These are phyloP conservation scores for Hypoxylon subgilvum DNA, from an alignment of 495 filamentous ascomycete species.

Conservation along the genomic window DNA sequence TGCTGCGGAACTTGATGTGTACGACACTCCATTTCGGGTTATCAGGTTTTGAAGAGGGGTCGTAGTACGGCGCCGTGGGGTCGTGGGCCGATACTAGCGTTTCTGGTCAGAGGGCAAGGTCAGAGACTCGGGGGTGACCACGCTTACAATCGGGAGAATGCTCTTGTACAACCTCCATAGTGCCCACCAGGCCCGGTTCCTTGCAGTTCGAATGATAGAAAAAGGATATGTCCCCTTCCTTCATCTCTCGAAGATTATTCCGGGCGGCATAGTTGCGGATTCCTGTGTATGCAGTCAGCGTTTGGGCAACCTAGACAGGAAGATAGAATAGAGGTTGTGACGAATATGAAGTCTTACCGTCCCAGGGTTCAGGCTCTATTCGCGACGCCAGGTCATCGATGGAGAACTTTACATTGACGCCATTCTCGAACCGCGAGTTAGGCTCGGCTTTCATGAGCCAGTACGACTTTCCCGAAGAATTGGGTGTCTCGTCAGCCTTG, in stretches of 20 bases:
- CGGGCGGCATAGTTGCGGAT: constrained; percentile 65
- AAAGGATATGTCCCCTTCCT: constrained; percentile 87
- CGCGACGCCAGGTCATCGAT: constrained; percentile 84
- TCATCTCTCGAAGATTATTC: constrained; percentile 90
- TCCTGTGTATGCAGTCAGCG: constrained; percentile 39
- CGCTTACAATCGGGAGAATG: constrained; percentile 75
- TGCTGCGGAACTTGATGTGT: constrained; percentile 82
- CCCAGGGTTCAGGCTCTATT: constrained; percentile 82
- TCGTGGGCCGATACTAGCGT: constrained; percentile 78
- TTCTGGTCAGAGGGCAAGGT: constrained; percentile 28
- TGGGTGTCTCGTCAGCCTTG: constrained; percentile 3
- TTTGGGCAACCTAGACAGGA: constrained; percentile 15
- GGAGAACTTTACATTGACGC: constrained; percentile 86
- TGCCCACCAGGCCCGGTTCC: constrained; percentile 86
- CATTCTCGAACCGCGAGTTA: constrained; percentile 82
- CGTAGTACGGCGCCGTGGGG: constrained; percentile 78
- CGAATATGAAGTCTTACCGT: constrained; percentile 60
- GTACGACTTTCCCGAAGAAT: constrained; percentile 56
- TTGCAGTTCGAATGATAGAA: constrained; percentile 99
- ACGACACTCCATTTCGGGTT: constrained; percentile 89
- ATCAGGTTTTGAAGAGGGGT: constrained; percentile 72
- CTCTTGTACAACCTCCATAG: constrained; percentile 89
- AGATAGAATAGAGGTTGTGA: constrained; percentile 8
- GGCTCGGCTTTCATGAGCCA: constrained; percentile 98
- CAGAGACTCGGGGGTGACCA: neutral